Conservation (phyloP, 2,329 filamentous ascomycete genomes). For the Penicillium palitans region DNA sequence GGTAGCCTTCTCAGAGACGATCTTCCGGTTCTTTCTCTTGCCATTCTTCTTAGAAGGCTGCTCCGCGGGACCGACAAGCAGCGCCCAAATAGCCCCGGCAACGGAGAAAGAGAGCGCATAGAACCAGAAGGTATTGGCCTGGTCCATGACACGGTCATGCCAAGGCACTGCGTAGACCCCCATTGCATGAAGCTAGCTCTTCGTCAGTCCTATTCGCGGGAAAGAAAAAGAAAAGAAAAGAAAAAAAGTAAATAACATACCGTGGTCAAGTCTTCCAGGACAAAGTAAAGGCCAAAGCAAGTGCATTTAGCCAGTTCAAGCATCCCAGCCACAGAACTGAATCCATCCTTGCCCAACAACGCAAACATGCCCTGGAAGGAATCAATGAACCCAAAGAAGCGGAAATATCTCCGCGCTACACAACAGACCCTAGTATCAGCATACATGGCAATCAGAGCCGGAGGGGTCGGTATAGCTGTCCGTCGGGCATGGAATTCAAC, state of each 20-base stretch:
- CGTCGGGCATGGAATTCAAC: neutral
- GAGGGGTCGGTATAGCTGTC: neutral
- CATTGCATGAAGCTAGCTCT: constrained; percentile 50
- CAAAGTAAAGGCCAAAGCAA: constrained; percentile 65
- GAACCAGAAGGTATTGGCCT: constrained; percentile 71
- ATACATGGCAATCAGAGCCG: neutral
- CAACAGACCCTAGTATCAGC: constrained; percentile 5
- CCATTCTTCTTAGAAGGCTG: constrained; percentile 22
- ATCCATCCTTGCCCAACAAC: constrained; percentile 37
- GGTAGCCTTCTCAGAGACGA: constrained; percentile 22
- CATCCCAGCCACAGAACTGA: constrained; percentile 26
- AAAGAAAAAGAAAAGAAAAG: neutral
- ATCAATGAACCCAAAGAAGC: constrained; percentile 68
- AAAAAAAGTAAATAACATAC: constrained; percentile 43
- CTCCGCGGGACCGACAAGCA: constrained; percentile 16
- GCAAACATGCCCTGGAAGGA: constrained; percentile 56
- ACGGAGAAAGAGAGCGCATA: constrained; percentile 59
- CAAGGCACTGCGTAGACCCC: constrained; percentile 47
- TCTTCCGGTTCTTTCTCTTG: constrained; percentile 25
- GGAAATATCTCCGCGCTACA: constrained; percentile 61
- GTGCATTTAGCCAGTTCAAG: constrained; percentile 60
- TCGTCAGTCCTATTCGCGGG: constrained; percentile 7
- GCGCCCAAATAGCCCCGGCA: constrained; percentile 31
- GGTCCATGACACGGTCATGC: constrained; percentile 52
- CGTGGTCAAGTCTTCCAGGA: constrained; percentile 66